These are phyloP conservation scores for Madurella mycetomatis DNA, from an alignment of 2,329 filamentous ascomycete species.

Conservation along the genomic window DNA sequence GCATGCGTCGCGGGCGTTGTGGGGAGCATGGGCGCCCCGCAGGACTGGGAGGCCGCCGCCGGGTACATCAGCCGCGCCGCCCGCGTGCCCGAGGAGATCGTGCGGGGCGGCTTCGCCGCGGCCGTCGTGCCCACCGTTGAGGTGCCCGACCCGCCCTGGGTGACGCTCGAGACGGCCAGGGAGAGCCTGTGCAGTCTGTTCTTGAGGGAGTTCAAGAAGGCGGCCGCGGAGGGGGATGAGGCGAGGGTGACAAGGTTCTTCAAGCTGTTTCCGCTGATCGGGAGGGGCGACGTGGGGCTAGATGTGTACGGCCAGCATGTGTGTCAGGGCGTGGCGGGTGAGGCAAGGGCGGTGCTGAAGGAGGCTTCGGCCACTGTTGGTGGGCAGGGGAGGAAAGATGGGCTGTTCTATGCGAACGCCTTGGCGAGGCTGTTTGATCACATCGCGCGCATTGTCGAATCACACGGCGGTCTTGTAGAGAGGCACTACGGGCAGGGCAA, in stretches of 20 bases:
- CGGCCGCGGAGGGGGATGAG: constrained; percentile 80
- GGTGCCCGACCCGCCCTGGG: constrained; percentile 83
- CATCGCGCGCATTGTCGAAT: constrained; percentile 93
- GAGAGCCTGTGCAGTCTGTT: constrained; percentile 90
- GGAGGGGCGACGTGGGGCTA: constrained; percentile 78
- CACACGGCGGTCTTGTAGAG: constrained; percentile 85
- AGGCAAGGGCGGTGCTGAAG: constrained; percentile 76
- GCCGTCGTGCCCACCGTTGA: constrained; percentile 93
- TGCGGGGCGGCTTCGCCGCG: constrained; percentile 80
- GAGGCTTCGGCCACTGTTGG: constrained; percentile 52
- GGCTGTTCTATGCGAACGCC: constrained; percentile 86
- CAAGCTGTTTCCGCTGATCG: constrained; percentile 94
- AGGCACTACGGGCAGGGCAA: constrained; percentile 88
- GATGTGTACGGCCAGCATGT: constrained; percentile 96
- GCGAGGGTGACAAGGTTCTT: constrained; percentile 93
- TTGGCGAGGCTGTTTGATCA: constrained; percentile 94
- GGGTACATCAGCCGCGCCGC: constrained; percentile 80
- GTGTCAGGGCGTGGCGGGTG: constrained; percentile 85
- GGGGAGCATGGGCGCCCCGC: constrained; percentile 93
- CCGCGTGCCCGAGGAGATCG: constrained; percentile 73
- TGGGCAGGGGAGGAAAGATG: constrained; percentile 58
- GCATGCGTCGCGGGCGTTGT: constrained; percentile 92
- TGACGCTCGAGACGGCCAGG: constrained; percentile 80
- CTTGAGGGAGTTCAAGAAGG: constrained; percentile 90
- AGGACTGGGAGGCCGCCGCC: constrained; percentile 97